Conservation (phyloP, 495 filamentous ascomycete species). For the Penicillium bovifimosum region DNA sequence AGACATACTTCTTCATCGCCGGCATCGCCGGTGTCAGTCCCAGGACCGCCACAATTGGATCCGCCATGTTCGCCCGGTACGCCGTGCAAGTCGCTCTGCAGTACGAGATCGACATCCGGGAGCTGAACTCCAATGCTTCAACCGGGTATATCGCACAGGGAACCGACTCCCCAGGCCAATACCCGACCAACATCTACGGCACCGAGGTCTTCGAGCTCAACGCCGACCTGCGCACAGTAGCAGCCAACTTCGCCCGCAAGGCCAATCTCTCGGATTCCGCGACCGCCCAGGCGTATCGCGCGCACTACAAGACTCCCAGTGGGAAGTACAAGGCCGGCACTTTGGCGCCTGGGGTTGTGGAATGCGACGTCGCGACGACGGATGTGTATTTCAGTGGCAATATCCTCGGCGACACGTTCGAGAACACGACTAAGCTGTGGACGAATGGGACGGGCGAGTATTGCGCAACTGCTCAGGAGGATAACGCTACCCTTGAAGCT, state of each 20-base stretch:
- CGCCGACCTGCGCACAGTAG: conserved; percentile 51
- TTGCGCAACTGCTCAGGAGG: conserved; percentile 69
- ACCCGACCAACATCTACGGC: conserved; percentile 61
- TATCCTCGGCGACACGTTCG: conserved; percentile 56
- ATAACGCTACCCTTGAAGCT: conserved; percentile 66
- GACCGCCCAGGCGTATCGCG: conserved; percentile 51
- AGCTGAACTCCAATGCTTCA: conserved; percentile 58
- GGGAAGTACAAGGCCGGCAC: conserved; percentile 47
- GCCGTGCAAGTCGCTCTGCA: conserved; percentile 68
- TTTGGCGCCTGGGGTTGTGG: conserved; percentile 50
- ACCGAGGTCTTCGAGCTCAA: conserved; percentile 76
- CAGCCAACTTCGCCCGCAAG: conserved; percentile 48
- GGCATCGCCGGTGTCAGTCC: conserved; percentile 73
- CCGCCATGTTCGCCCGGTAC: conserved; percentile 62
- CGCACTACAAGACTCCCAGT: conserved; percentile 44
- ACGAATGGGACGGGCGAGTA: conserved; percentile 66
- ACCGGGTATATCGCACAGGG: conserved; percentile 66
- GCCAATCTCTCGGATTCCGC: conserved; percentile 53
- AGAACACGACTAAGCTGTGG: conserved; percentile 56
- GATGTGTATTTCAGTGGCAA: conserved; percentile 68
- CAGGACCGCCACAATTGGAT: conserved; percentile 54
- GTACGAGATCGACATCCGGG: conserved; percentile 67
- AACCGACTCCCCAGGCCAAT: conserved; percentile 46
- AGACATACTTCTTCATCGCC: conserved; percentile 65
- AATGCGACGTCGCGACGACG: conserved; percentile 63